These are phyloP conservation scores for Paraphaeosphaeria sporulosa DNA, from an alignment of 2,329 filamentous ascomycete species.

Conservation along the genomic window DNA sequence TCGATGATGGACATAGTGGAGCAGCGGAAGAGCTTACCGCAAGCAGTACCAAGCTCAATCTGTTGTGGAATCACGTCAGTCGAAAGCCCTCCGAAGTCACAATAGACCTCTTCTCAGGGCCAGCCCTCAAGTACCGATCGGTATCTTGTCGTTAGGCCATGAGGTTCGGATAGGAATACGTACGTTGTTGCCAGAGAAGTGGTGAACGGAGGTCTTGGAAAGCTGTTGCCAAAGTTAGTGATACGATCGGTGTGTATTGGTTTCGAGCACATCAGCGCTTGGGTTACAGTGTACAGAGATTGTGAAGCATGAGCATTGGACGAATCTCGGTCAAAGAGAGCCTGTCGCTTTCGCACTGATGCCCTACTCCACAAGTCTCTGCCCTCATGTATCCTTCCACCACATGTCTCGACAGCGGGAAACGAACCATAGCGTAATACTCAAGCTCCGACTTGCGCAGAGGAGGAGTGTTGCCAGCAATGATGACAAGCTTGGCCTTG, in stretches of 20 bases:
- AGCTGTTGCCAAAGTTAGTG: constrained; percentile 49
- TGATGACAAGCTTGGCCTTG: constrained; percentile 99
- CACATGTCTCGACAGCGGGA: background rate
- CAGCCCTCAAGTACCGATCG: constrained; percentile 54
- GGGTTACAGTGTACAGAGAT: background rate
- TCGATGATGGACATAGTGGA: constrained; percentile 97
- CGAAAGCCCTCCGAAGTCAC: constrained; percentile 86
- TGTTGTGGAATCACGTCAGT: constrained; percentile 68
- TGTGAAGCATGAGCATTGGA: background rate
- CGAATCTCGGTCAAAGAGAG: background rate
- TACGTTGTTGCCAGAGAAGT: constrained; percentile 99
- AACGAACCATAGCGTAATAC: constrained; percentile 59
- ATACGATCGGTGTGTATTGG: background rate
- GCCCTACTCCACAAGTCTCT: background rate
- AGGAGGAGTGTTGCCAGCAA: constrained; percentile 93
- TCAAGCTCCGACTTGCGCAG: constrained; percentile 98
- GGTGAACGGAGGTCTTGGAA: constrained; percentile 93
- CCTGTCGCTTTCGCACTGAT: background rate
- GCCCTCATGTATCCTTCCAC: background rate
- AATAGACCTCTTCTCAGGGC: constrained; percentile 90
- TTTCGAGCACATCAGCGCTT: too few species aligned
- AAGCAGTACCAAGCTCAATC: constrained; percentile 98
- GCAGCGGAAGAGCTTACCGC: constrained; percentile 98
- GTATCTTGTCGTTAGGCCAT: constrained; percentile 50
- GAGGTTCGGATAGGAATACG: constrained; percentile 59